These are phyloP conservation scores for Fusarium pseudocircinatum DNA, from an alignment of 2,329 filamentous ascomycete genomes.

Conservation along the genomic window DNA sequence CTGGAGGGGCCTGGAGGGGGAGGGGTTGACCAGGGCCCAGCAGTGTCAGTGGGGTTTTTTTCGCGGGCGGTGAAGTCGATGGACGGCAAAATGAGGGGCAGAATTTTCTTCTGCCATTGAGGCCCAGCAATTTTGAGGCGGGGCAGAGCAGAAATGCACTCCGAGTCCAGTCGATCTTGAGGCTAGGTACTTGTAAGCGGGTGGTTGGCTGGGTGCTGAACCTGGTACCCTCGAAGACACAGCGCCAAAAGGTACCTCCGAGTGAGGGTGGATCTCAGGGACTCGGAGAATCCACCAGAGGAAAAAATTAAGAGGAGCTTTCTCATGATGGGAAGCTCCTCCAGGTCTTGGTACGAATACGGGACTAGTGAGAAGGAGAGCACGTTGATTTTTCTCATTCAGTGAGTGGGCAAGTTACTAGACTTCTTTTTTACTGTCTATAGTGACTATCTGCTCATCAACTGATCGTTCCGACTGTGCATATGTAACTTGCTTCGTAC, in stretches of 20 bases:
- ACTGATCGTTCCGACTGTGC: not conserved
- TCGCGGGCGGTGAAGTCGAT: slow-evolving; percentile 39
- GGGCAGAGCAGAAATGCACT: slow-evolving; percentile 19
- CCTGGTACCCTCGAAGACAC: slow-evolving; percentile 4
- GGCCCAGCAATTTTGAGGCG: slow-evolving; percentile 26
- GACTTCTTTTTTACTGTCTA: not conserved
- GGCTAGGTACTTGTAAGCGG: slow-evolving; percentile 22
- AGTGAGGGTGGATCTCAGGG: slow-evolving; percentile 31
- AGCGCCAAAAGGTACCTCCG: slow-evolving; percentile 17
- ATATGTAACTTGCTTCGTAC: not conserved
- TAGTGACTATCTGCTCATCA: not conserved
- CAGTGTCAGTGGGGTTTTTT: slow-evolving; percentile 18
- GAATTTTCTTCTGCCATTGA: slow-evolving; percentile 42
- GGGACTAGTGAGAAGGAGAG: slow-evolving; percentile 19
- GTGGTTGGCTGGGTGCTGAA: slow-evolving; percentile 11
- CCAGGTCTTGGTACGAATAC: slow-evolving; percentile 34
- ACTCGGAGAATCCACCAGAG: slow-evolving; percentile 26
- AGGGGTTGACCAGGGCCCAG: slow-evolving; percentile 21
- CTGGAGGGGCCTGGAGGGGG: slow-evolving; percentile 30
- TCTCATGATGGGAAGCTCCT: slow-evolving; percentile 28
- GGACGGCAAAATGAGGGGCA: slow-evolving; percentile 43
- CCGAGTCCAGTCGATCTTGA: slow-evolving; percentile 5
- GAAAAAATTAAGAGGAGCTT: slow-evolving; percentile 31
- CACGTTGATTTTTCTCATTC: slow-evolving; percentile 42
- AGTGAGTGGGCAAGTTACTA: slow-evolving; percentile 30